These are phyloP conservation scores for Spiraea crenata DNA, from an alignment of 331 rosid genomes.

Conservation along the genomic window DNA sequence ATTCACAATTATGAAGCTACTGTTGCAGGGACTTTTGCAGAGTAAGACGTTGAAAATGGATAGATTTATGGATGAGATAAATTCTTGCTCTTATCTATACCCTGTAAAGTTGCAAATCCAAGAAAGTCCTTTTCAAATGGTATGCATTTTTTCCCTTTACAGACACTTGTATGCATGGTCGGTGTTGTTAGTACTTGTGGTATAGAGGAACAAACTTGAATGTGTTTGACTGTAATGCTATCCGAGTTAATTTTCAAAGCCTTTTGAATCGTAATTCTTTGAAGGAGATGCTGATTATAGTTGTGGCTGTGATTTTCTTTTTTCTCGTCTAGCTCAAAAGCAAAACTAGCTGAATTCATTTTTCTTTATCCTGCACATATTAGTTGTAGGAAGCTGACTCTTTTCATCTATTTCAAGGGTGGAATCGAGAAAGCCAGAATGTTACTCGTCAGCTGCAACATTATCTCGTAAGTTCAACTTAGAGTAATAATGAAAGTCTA, in stretches of 20 bases:
- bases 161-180: neutral
- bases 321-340: neutral
- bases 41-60: conserved; percentile 63
- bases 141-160: conserved; percentile 22
- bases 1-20: neutral
- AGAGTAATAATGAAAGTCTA: neutral
- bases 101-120: conserved; percentile 74
- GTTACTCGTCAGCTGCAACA: conserved; percentile 98
- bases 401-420: conserved; percentile 68
- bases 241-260: neutral
- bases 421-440: conserved; percentile 94
- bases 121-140: conserved; percentile 77
- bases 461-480: conserved; percentile 79
- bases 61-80: conserved; percentile 59
- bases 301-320: conserved; percentile 13
- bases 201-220: neutral
- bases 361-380: neutral
- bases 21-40: conserved; percentile 67
- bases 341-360: conserved; percentile 8
- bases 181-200: neutral
- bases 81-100: conserved; percentile 81
- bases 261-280: neutral
- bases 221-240: neutral
- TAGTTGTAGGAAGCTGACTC: conserved; percentile 39
- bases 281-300: neutral